Base-by-base conservation (phyloP, 108 stramenopile genomes). In the Cyclotella kingstonii region DNA sequence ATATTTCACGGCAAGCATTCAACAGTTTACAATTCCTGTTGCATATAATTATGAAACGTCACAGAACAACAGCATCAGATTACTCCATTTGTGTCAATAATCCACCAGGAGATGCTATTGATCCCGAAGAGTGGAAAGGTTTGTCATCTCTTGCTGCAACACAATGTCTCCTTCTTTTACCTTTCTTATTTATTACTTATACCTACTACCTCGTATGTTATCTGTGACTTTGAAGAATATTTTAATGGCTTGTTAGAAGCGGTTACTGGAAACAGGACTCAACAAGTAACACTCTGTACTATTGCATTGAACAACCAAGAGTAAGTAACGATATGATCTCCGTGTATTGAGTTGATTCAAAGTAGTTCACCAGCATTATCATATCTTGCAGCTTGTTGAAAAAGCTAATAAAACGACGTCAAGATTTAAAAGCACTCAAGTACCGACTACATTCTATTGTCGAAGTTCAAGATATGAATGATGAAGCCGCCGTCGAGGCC, bases 221-320 rank as follows among this genome's bases (percentile, higher is more conserved):
- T n/a, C n/a, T n/a, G n/a, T n/a, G n/a, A n/a, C n/a, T n/a, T n/a
- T n/a, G n/a, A n/a, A n/a, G n/a, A n/a, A n/a, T n/a, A n/a, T 40
- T 65, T 73, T 2, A 47, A 38, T 5, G 11, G 11, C 17, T n/a
- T 44, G 11, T 44, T 44, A 12, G 43, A 44, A 18, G 11, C n/a
- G 43, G 43, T 44, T n/a, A 12, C 5, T 4, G 43, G 43, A 18
- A 15, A 44, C 17, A 5, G 19, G 43, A 22, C 31, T 23, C 39
- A 40, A 23, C 62, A 65, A 12, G 71, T 73, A 1, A 57, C 63
- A 27, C 30, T 25, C 30, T 53, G 49, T 25, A 73, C 71, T 15
- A 54, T 73, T 28, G 55, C 71, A 11, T 40, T 61, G 63, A 33
- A 57, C 46, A 73, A 73, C 23, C 60, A 71, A 31, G 54, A 43